Percentiles rank a stretch among this genome's conserved stretches.
These are phyloP conservation scores for Plenodomus tracheiphilus DNA, from an alignment of 2,329 filamentous ascomycete genomes.

Conservation along the genomic window DNA sequence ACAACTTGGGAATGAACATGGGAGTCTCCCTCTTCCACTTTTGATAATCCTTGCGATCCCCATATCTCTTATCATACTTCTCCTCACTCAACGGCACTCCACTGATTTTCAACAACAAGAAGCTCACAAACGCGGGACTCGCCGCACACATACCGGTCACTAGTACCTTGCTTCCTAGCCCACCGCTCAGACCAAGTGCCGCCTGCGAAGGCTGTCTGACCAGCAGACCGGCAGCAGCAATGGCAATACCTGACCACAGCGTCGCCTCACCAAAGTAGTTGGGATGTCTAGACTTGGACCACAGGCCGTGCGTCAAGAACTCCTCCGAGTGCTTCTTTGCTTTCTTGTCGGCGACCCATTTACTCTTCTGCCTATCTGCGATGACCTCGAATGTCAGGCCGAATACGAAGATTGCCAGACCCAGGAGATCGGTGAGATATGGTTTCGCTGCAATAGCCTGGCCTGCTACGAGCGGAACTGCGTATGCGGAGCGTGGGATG, in stretches of 20 bases:
- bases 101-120: conserved; percentile 65
- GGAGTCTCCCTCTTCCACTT: conserved; percentile 70
- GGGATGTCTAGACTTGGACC: conserved; percentile 64
- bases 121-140: conserved; percentile 67
- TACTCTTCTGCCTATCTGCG: conserved; percentile 66
- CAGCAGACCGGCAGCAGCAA: conserved; percentile 61
- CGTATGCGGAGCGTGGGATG: conserved; percentile 58
- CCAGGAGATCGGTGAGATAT: conserved; percentile 58
- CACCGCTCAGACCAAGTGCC: conserved; percentile 59
- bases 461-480: conserved; percentile 48
- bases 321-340: conserved; percentile 68
- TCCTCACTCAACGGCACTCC: conserved; percentile 68
- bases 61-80: conserved; percentile 69
- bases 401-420: conserved; percentile 60
- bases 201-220: conserved; percentile 57
- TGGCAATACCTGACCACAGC: conserved; percentile 70
- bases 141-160: conserved; percentile 57
- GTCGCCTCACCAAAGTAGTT: conserved; percentile 75
- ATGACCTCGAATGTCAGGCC: conserved; percentile 64
- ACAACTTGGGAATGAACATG: conserved; percentile 66
- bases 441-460: conserved; percentile 44
- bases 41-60: conserved; percentile 66
- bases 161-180: conserved; percentile 47
- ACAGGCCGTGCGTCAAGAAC: conserved; percentile 67
- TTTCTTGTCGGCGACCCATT: conserved; percentile 64